Evolutionary conservation across 495 filamentous ascomycete genomes (phyloP), one percentile per base, ranked within the genome.

Genomic region (Pyrenopolyporus hunteri): DNA sequence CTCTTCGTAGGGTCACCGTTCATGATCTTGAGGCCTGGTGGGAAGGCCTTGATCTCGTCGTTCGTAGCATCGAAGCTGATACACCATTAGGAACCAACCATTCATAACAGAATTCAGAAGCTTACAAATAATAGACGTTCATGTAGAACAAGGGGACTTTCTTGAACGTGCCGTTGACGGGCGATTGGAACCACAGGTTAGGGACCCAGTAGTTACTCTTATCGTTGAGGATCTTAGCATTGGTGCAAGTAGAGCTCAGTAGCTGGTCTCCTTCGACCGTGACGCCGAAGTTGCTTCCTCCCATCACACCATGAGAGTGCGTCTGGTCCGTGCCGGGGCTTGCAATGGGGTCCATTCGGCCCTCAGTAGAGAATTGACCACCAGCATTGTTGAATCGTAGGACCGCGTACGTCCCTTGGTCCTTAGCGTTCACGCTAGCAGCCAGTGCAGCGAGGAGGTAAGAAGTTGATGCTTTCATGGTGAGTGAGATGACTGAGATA

Each of bases 201-300:
- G 90, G 87, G 32, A 85, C 82, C 90, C 90, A 92, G 75, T 93
- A 92, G 69, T 85, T 86, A 62, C 83, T 88, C 57, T 85, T 75
- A 70, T 93, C 90, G 49, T 79, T 76, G 50, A 77, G 82, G 51
- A 87, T 77, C 9, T 75, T 75, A 52, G 87, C 86, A 6, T 85
- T 85, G 53, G 84, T 86, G 73, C 90, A 93, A 2, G 71, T 74
- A 0, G 89, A 86, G 47, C 74, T 54, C 31, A 80, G 77, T 4
- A 88, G 79, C 19, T 76, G 65, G 37, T 81, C 72, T 49, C 83
- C 88, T 25, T 78, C 78, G 74, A 86, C 85, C 35, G 73, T 79
- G 66, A 87, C 76, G 53, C 79, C 76, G 67, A 92, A 91, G 44
- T 81, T 86, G 73, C 82, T 89, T 51, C 85, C 87, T n/a, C 88